These are phyloP conservation scores for Oryza officinalis DNA, from an alignment of 176 grass and related monocot genomes.

Conservation along the genomic window DNA sequence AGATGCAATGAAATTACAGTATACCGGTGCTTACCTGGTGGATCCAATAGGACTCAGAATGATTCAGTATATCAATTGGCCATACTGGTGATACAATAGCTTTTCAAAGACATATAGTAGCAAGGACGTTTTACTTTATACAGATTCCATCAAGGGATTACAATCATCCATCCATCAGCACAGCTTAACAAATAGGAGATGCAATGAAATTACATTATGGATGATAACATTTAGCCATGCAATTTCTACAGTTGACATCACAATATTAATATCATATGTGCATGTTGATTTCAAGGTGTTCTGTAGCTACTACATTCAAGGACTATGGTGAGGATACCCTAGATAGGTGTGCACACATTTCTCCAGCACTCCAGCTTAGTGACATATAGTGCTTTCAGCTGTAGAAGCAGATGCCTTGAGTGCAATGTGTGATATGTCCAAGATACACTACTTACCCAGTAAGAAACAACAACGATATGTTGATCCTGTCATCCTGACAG, in stretches of 20 bases:
- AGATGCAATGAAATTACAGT: not conserved
- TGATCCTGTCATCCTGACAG: not conserved
- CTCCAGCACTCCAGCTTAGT: not conserved
- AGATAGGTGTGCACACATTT: not conserved
- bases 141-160: not conserved
- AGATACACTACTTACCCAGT: constrained; percentile 12
- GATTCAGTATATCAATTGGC: no score
- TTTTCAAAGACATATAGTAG: not conserved
- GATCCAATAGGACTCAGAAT: no score
- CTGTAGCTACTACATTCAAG: not conserved
- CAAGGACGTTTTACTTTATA: not conserved
- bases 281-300: not conserved
- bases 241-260: not conserved
- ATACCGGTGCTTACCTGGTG: no score
- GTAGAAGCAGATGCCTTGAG: constrained; percentile 1
- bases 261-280: not conserved
- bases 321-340: not conserved
- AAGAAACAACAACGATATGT: constrained; percentile 26
- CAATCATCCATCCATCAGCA: not conserved
- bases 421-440: not conserved
- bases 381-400: not conserved
- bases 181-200: not conserved
- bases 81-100: no score
- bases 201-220: not conserved
- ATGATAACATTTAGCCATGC: not conserved